Percentiles rank a stretch among this genome's conserved stretches.
Evolutionary conservation across 306 rosid species (phyloP).

Genomic region (Quercus agrifolia): DNA sequence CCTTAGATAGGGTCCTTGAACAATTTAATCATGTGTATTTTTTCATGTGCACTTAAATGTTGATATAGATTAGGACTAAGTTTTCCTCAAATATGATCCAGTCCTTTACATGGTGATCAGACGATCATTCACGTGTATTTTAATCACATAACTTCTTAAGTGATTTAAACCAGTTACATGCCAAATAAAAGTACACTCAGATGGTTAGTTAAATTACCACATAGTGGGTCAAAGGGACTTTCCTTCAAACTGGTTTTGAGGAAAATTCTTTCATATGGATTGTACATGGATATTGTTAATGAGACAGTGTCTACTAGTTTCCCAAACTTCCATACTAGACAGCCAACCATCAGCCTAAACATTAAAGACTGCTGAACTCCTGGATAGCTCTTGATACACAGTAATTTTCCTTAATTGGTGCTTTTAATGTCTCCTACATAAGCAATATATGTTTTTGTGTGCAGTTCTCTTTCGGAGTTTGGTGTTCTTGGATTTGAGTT

Average conservation of each 20-base stretch:
- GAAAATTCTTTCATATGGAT: neutral
- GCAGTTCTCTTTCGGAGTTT: conserved; percentile 93
- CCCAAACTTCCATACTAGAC: neutral
- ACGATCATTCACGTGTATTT: too few species aligned
- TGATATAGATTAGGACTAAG: neutral
- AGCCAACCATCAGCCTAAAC: neutral
- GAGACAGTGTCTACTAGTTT: neutral
- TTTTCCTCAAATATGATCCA: too few species aligned
- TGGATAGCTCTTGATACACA: neutral
- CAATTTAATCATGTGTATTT: neutral
- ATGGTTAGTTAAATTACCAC: too few species aligned
- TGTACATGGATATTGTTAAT: neutral
- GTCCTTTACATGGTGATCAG: too few species aligned
- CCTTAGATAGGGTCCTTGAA: neutral
- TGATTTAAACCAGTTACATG: too few species aligned
- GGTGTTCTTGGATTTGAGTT: conserved; percentile 97
- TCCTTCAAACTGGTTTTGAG: too few species aligned
- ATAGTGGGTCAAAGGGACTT: too few species aligned
- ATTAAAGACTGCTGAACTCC: neutral
- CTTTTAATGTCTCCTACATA: conserved; percentile 19
- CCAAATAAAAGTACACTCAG: too few species aligned
- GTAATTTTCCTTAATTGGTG: neutral
- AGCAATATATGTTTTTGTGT: conserved; percentile 18
- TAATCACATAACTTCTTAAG: too few species aligned
- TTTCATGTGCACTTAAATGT: neutral